Evolutionary conservation across 495 filamentous ascomycete species (phyloP).

Genomic region (Eremomyces bilateralis): DNA sequence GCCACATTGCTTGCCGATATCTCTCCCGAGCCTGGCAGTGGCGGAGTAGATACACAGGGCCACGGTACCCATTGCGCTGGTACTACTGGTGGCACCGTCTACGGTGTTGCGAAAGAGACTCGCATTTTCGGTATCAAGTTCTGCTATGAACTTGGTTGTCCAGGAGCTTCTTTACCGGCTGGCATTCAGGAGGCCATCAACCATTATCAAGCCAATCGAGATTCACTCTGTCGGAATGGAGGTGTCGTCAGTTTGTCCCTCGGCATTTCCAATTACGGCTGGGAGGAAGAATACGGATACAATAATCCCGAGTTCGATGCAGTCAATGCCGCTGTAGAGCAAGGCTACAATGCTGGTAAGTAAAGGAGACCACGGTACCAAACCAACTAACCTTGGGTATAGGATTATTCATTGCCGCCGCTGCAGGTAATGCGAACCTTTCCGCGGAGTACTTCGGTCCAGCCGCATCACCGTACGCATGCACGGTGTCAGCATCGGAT

Average conservation of each 20-base stretch:
- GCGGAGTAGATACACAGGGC: constrained; percentile 24
- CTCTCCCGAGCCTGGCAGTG: too few relatives aligned
- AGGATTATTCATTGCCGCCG: constrained; percentile 95
- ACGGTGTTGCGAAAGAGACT: constrained; percentile 20
- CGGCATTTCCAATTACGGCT: constrained; percentile 12
- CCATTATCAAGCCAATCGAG: constrained; percentile 15
- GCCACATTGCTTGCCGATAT: too few relatives aligned
- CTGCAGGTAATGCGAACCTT: constrained; percentile 93
- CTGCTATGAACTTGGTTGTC: constrained; percentile 16
- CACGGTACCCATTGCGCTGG: constrained; percentile 37
- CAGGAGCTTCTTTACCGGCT: constrained; percentile 12
- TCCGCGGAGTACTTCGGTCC: constrained; percentile 42
- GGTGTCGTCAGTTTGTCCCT: constrained; percentile 23
- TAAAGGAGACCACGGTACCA: too few relatives aligned
- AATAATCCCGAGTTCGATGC: too few relatives aligned
- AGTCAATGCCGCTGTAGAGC: too few relatives aligned
- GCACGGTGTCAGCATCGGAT: constrained; percentile 16
- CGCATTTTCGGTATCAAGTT: constrained; percentile 22
- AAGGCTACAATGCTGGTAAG: too few relatives aligned
- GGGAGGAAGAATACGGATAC: too few relatives aligned
- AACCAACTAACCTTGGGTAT: too few relatives aligned
- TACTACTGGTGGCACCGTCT: constrained; percentile 16
- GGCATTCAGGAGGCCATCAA: constrained; percentile 20
- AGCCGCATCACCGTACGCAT: too few relatives aligned
- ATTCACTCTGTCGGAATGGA: constrained; percentile 14